Conservation (phyloP, 2,329 filamentous ascomycete genomes). For the Penicillium hordei region DNA sequence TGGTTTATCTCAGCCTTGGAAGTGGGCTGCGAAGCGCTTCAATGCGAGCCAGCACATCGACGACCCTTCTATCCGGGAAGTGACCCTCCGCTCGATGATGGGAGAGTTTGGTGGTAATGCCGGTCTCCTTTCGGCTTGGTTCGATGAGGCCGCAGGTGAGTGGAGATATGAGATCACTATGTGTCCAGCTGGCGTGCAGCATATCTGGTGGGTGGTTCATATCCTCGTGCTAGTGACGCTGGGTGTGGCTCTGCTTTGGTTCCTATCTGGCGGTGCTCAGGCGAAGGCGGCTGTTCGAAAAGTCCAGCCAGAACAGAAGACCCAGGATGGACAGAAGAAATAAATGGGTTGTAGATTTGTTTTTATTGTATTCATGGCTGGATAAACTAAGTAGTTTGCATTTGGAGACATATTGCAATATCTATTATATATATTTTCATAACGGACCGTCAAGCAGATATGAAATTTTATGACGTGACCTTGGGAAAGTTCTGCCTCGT, state of each 20-base stretch:
- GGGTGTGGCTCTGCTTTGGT: constrained; percentile 32
- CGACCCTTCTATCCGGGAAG: constrained; percentile 65
- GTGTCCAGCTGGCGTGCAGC: constrained; percentile 80
- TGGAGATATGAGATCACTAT: constrained; percentile 81
- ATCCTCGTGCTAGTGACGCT: constrained; percentile 61
- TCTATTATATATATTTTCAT: neutral
- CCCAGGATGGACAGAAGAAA: neutral
- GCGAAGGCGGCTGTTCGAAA: neutral
- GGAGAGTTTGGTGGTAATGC: constrained; percentile 91
- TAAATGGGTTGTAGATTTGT: neutral
- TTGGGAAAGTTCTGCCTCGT: neutral
- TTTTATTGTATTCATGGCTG: neutral
- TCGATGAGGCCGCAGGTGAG: constrained; percentile 63
- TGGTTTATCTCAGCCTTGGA: constrained; percentile 21
- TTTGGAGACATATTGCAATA: neutral
- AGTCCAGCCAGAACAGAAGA: neutral
- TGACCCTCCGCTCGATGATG: constrained; percentile 98
- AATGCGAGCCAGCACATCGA: constrained; percentile 3
- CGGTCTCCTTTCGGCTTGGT: constrained; percentile 86
- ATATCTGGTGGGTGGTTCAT: constrained; percentile 92
- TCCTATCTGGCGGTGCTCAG: constrained; percentile 1
- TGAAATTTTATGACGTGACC: neutral
- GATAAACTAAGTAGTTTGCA: neutral
- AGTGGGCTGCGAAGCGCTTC: constrained; percentile 41
- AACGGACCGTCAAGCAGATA: neutral